Percentiles rank a stretch among this genome's conserved stretches.
These are phyloP conservation scores for Ilex asprella DNA, from an alignment of 257 asterid genomes.

Conservation along the genomic window DNA sequence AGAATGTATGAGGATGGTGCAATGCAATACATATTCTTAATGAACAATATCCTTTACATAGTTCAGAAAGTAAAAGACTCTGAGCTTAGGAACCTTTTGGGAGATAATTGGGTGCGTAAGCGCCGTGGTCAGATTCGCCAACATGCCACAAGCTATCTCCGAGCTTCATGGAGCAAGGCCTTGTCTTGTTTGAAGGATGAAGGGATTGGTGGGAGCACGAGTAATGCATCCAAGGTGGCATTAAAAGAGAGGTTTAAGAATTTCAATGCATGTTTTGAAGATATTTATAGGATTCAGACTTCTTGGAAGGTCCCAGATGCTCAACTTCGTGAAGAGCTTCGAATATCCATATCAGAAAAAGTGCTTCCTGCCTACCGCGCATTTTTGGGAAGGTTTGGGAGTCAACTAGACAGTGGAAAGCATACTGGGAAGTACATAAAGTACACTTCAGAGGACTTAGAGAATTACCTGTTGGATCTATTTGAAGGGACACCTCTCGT, in stretches of 20 bases:
- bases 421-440: conserved; percentile 82
- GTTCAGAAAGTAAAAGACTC: conserved; percentile 93
- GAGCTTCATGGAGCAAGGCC: conserved; percentile 87
- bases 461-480: conserved; percentile 75
- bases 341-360: conserved; percentile 85
- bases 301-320: conserved; percentile 95
- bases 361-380: conserved; percentile 93
- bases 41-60: conserved; percentile 87
- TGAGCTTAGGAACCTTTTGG: conserved; percentile 66
- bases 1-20: conserved; percentile 79
- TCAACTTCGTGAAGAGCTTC: conserved; percentile 95
- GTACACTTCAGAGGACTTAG: conserved; percentile 75
- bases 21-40: conserved; percentile 71
- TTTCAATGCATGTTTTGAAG: conserved; percentile 91
- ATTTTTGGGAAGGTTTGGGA: conserved; percentile 79
- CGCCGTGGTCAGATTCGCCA: conserved; percentile 78
- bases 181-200: conserved; percentile 79
- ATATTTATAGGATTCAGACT: conserved; percentile 71
- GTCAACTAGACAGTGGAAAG: conserved; percentile 80
- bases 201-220: conserved; percentile 80
- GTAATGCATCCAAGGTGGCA: conserved; percentile 68
- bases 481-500: conserved; percentile 87
- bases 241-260: conserved; percentile 87
- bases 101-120: conserved; percentile 79
- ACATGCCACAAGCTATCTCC: conserved; percentile 79